Conservation (phyloP, 148 eudicot genomes). For the Oxyria digyna region DNA sequence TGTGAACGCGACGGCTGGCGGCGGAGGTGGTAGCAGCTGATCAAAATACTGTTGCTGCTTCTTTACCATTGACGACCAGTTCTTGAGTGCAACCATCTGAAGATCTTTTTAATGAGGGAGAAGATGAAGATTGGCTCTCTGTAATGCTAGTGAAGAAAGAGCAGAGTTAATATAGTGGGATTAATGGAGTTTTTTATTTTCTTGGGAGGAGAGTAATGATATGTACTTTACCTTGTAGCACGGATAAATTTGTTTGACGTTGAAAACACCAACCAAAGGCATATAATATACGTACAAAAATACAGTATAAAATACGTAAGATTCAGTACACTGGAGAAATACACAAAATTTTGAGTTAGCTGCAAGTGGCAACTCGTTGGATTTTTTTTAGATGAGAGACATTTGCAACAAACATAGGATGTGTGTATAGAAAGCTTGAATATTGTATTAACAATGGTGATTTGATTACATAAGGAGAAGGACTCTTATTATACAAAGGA, state of each 20-base stretch:
- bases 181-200: background rate
- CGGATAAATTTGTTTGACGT: background rate
- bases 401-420: too few species aligned
- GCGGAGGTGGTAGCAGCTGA: background rate
- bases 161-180: too few species aligned
- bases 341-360: background rate
- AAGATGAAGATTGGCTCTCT: background rate
- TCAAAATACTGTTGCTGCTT: background rate
- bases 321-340: background rate
- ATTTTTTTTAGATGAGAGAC: too few species aligned
- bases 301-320: too few species aligned
- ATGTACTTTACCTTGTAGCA: background rate
- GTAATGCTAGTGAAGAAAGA: too few species aligned
- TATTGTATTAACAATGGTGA: too few species aligned
- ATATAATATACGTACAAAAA: too few species aligned
- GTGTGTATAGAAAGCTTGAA: too few species aligned
- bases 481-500: too few species aligned
- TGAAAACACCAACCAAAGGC: background rate
- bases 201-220: background rate
- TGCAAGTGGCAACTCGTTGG: background rate
- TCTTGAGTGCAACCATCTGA: background rate
- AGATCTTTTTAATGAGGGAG: background rate
- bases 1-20: background rate
- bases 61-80: background rate
- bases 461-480: too few species aligned